phyloP scores from a whole-genome alignment of 2,329 filamentous ascomycete genomes.

The Myriosclerotinia duriaeana region DNA sequence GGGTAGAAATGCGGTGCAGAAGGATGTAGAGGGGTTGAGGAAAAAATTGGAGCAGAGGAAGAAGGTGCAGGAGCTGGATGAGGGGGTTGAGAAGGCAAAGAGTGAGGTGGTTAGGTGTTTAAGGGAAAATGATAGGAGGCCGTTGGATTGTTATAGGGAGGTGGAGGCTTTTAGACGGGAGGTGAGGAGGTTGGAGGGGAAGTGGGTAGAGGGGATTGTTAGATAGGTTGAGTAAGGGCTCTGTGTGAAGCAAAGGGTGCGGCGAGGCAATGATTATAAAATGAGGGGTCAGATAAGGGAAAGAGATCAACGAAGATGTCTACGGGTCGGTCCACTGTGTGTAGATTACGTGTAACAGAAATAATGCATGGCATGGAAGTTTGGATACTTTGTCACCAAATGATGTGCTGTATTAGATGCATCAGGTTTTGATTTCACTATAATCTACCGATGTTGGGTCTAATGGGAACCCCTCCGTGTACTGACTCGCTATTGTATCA shows the following conservation, averaged over 20 bases:
- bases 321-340: slow-evolving; percentile 13
- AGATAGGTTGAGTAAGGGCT: slow-evolving; percentile 30
- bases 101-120: slow-evolving; percentile 76
- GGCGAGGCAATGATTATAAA: background rate
- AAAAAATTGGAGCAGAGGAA: slow-evolving; percentile 61
- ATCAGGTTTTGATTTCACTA: slow-evolving; percentile 11
- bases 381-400: background rate
- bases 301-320: slow-evolving; percentile 1
- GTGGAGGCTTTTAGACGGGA: slow-evolving; percentile 87
- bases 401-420: background rate
- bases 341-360: slow-evolving; percentile 27
- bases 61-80: slow-evolving; percentile 68
- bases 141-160: slow-evolving; percentile 92
- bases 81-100: slow-evolving; percentile 71
- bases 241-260: background rate
- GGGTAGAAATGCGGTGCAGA: slow-evolving; percentile 52
- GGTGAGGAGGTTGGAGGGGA: slow-evolving; percentile 80
- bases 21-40: slow-evolving; percentile 59
- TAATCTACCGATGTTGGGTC: background rate
- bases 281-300: background rate
- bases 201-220: slow-evolving; percentile 82
- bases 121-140: slow-evolving; percentile 78
- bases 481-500: background rate
- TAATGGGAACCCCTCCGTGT: background rate
- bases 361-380: slow-evolving; percentile 10